Percentiles rank a stretch among this genome's conserved stretches.
phyloP scores from a whole-genome alignment of 148 eudicot genomes.

The Vaccinium vitisidaea region DNA sequence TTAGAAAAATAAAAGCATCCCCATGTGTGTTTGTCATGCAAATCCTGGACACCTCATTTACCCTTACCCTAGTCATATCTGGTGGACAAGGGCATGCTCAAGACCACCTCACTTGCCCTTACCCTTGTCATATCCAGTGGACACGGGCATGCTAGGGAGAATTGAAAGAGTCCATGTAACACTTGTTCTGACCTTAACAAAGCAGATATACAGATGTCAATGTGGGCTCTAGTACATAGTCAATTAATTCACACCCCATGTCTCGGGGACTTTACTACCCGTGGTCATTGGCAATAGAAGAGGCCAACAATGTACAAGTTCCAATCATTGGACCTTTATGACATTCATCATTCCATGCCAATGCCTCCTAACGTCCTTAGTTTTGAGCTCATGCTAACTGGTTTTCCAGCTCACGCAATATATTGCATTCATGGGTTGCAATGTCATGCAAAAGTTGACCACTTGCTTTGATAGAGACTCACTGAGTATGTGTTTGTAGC shows the following conservation, averaged over 20 bases:
- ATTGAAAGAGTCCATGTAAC: too few relatives aligned
- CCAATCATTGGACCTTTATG: neutral
- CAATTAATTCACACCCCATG: neutral
- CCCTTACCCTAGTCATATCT: neutral
- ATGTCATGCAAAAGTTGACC: conserved; percentile 3
- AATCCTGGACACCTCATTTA: neutral
- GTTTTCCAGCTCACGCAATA: neutral
- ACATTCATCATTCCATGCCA: neutral
- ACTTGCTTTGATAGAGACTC: too few relatives aligned
- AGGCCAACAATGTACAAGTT: neutral
- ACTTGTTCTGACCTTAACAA: neutral
- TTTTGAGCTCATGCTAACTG: neutral
- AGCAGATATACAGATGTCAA: neutral
- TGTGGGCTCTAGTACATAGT: neutral
- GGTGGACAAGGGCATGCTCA: neutral
- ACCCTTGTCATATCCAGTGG: neutral
- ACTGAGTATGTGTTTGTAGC: neutral
- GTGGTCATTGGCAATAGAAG: neutral
- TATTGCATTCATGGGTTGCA: neutral
- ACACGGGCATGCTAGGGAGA: neutral
- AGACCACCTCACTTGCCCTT: neutral
- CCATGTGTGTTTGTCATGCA: neutral
- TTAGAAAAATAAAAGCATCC: neutral
- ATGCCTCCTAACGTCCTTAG: neutral
- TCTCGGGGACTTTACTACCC: neutral